A percentile compares a stretch with the other conserved stretches of the same genome.
Evolutionary conservation across 352 stramenopile species (phyloP).

Genomic region (Aphanomyces euteiches): DNA sequence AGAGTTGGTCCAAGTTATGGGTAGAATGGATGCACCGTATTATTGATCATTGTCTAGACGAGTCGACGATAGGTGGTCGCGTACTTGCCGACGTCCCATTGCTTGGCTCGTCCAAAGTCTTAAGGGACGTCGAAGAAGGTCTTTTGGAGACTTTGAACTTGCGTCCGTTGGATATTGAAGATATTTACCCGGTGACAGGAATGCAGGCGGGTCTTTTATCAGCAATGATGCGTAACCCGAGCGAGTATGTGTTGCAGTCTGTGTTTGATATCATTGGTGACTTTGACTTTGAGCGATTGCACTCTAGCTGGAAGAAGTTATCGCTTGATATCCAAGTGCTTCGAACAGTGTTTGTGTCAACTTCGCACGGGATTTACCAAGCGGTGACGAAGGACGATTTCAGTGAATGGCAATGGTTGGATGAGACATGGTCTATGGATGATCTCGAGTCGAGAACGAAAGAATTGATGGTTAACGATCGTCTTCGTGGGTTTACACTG

Average conservation of each 20-base stretch:
- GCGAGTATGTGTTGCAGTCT: neutral
- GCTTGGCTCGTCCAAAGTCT: neutral
- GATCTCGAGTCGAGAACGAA: neutral
- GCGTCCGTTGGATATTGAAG: neutral
- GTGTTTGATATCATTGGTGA: neutral
- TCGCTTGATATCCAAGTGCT: neutral
- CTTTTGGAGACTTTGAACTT: neutral
- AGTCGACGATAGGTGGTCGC: neutral
- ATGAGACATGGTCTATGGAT: slow-evolving; percentile 24
- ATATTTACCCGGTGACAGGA: neutral
- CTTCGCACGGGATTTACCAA: neutral
- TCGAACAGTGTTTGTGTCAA: slow-evolving; percentile 2
- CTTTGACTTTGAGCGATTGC: no score
- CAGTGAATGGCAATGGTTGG: neutral
- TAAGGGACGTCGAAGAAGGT: neutral
- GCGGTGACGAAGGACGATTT: neutral
- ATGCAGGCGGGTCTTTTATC: neutral
- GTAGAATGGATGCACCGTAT: neutral
- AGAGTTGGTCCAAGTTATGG: neutral
- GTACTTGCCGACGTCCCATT: neutral
- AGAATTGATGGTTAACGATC: neutral
- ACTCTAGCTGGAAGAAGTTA: neutral
- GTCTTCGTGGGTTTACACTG: slow-evolving; percentile 23
- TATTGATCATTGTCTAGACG: neutral
- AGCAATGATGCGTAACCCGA: neutral